Percentiles rank a stretch among this genome's conserved stretches.
phyloP scores from a whole-genome alignment of 2,329 filamentous ascomycete genomes.

The Fonsecaea erecta region DNA sequence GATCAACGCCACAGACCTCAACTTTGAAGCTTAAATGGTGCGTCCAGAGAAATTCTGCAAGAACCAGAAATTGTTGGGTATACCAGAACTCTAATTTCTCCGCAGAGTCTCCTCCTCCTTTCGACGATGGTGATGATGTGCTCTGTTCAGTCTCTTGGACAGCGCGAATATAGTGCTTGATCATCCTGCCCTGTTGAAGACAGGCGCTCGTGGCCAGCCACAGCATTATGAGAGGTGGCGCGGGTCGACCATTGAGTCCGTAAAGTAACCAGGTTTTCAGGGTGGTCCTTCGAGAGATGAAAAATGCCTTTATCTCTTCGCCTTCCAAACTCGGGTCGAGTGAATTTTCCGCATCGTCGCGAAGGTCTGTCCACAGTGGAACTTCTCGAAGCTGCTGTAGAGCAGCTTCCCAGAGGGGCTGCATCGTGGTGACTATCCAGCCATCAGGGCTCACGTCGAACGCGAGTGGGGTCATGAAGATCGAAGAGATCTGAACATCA shows the following conservation, averaged over 20 bases:
- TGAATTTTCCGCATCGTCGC: background rate
- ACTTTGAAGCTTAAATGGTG: background rate
- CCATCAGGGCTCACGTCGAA: background rate
- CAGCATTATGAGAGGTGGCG: background rate
- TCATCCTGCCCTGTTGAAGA: background rate
- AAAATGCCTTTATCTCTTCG: background rate
- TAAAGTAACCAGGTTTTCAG: background rate
- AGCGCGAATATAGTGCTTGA: background rate
- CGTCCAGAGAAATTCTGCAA: constrained; percentile 1
- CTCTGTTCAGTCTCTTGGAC: background rate
- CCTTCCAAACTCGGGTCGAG: background rate
- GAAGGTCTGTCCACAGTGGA: background rate
- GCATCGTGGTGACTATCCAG: background rate
- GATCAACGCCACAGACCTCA: background rate
- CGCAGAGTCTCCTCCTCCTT: background rate
- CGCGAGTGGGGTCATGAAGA: constrained; percentile 7
- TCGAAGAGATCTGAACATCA: constrained; percentile 1
- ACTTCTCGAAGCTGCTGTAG: background rate
- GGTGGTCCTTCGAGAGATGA: background rate
- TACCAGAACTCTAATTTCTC: background rate
- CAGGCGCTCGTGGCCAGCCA: background rate
- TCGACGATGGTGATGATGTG: background rate
- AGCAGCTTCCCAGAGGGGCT: background rate
- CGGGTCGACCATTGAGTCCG: background rate
- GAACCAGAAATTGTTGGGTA: background rate